Evolutionary conservation across 2,329 filamentous ascomycete species (phyloP).

Genomic region (Furcasterigmium furcatum): DNA sequence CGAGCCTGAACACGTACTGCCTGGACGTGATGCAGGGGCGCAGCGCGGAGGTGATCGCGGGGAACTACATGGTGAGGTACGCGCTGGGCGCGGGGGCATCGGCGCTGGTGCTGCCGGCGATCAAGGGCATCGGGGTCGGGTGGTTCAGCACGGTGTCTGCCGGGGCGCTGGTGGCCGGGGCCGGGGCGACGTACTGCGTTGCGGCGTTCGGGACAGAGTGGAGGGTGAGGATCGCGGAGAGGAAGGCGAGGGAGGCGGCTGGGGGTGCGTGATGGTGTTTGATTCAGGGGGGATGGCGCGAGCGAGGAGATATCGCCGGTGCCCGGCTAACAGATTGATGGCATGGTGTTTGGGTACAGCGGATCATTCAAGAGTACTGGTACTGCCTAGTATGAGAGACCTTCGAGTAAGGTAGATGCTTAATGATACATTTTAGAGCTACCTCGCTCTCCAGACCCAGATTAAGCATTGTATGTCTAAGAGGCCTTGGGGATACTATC

Average conservation of each 20-base stretch:
- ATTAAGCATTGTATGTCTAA: no score
- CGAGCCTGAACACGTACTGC: slow-evolving; percentile 59
- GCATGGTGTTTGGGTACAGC: no score
- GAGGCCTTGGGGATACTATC: no score
- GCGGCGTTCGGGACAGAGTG: background rate
- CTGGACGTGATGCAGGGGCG: slow-evolving; percentile 11
- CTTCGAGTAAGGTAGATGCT: no score
- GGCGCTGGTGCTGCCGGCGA: slow-evolving; percentile 69
- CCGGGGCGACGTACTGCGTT: background rate
- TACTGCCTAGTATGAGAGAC: no score
- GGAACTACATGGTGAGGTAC: slow-evolving; percentile 78
- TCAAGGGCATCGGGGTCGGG: slow-evolving; percentile 73
- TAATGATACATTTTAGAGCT: no score
- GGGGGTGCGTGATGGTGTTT: background rate
- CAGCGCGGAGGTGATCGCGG: slow-evolving; percentile 44
- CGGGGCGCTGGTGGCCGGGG: background rate
- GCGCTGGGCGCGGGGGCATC: slow-evolving; percentile 69
- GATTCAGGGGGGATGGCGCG: no score
- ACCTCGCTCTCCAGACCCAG: no score
- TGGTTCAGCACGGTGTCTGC: slow-evolving; percentile 42
- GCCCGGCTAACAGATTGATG: no score
- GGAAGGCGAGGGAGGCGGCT: background rate
- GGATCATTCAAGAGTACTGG: no score
- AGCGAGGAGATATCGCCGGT: no score
- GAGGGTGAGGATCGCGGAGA: background rate